Base-by-base conservation (phyloP, 192 early-diverging fungal genomes). In the Chytriomyces hyalinus region DNA sequence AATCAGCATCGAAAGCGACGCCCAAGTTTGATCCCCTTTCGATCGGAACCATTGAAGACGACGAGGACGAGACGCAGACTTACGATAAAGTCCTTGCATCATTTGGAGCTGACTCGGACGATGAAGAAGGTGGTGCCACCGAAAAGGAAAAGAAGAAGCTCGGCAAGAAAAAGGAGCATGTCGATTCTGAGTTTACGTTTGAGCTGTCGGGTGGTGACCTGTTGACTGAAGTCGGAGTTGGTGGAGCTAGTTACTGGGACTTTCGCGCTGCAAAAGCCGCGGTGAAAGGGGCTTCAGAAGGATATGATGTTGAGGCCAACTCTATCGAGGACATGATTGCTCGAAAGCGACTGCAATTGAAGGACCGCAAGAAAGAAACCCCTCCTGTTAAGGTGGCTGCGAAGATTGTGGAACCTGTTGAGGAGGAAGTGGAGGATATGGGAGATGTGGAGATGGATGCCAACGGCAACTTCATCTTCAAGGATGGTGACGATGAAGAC, bases 131-230 rank as follows among this genome's bases (percentile, higher is more conserved):
- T 17, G 60, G 63, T 24, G 51, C 51, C 11, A 44, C 75, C 69
- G 65, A 47, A 64, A 80, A 69, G 49, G 79, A 17, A 44, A 70
- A 68, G 82, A 84, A 79, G 81, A 84, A 80, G 77, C 36, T 47
- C 69, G 85, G 73, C 64, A 67, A 77, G 69, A 17, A 36, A n/a
- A 44, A 36, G 24, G 80, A 81, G 20, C 69, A 75, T 51, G 81
- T 95, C 57, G 91, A 93, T 70, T 84, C 89, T 9, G 90, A 83
- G 20, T 97, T 97, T 70, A 87, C 90, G 6, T 92, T 97, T 65
- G 91, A 92, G 70, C 78, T 92, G 43, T 93, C 94, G 44, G 90
- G 91, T 62, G 93, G 91, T 66, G 73, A 75, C 47, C 73, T 75
- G 45, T 44, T 50, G 13, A 22, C 64, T 5, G 70, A 84, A 60